phyloP scores from a whole-genome alignment of 2,329 filamentous ascomycete species.

The Pezicula radicicola region DNA sequence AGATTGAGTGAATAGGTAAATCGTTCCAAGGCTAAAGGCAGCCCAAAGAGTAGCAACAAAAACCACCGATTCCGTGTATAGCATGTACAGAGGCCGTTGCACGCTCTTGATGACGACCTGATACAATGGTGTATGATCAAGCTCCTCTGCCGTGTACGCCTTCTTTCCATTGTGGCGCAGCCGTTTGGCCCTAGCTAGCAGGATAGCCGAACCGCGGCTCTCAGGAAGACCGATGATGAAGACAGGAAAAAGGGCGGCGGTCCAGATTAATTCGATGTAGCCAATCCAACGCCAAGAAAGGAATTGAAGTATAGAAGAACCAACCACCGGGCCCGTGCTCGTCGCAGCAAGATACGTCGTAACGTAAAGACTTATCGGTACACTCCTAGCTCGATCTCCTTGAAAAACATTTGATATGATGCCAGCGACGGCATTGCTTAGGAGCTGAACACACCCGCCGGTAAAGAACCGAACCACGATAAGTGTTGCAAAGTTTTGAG shows the following conservation, averaged over 20 bases:
- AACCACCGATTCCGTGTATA: slow-evolving; percentile 55
- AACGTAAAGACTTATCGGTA: slow-evolving; percentile 48
- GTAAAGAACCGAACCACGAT: slow-evolving; percentile 25
- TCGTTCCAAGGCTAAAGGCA: slow-evolving; percentile 20
- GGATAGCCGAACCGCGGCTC: slow-evolving; percentile 40
- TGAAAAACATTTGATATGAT: slow-evolving; percentile 17
- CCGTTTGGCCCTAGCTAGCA: slow-evolving; percentile 22
- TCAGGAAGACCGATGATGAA: slow-evolving; percentile 38
- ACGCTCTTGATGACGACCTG: slow-evolving; percentile 1
- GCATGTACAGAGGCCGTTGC: slow-evolving; percentile 33
- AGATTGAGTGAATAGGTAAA: slow-evolving; percentile 24
- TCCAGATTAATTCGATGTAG: slow-evolving; percentile 33
- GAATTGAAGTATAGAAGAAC: slow-evolving; percentile 17
- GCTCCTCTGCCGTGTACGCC: slow-evolving; percentile 4
- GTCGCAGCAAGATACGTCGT: slow-evolving; percentile 76
- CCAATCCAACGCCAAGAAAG: slow-evolving; percentile 27
- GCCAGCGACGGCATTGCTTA: slow-evolving; percentile 12
- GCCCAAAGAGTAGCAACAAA: slow-evolving; percentile 67
- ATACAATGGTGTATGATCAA: slow-evolving; percentile 2
- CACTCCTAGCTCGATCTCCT: slow-evolving; percentile 19
- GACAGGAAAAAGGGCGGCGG: slow-evolving; percentile 37
- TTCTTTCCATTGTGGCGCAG: slow-evolving; percentile 10
- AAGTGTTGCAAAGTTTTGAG: slow-evolving; percentile 26
- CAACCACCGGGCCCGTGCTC: slow-evolving; percentile 25
- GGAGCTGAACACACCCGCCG: slow-evolving; percentile 22